A percentile compares a stretch with the other conserved stretches of the same genome.
These are phyloP conservation scores for Globisporangium cystogenes DNA, from an alignment of 352 stramenopile genomes.

Conservation along the genomic window DNA sequence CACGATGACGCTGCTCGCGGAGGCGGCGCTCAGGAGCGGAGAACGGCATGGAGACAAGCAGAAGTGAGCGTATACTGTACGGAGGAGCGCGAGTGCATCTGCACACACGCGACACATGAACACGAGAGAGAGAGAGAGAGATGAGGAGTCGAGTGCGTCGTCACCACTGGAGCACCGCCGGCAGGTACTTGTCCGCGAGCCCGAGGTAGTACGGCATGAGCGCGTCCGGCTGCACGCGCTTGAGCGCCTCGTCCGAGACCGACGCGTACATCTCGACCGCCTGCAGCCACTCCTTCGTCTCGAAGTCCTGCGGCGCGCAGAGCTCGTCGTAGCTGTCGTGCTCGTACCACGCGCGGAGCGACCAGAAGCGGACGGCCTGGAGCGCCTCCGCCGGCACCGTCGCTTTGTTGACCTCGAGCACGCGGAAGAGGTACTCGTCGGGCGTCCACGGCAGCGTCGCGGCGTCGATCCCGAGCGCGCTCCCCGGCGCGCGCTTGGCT, in stretches of 20 bases:
- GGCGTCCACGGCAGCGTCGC: conserved; percentile 62
- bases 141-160: no score
- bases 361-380: conserved; percentile 65
- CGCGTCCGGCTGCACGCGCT: conserved; percentile 27
- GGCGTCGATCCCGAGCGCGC: conserved; percentile 28
- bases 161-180: conserved; percentile 66
- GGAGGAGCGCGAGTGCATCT: no score
- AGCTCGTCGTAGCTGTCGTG: conserved; percentile 49
- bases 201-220: conserved; percentile 61
- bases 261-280: conserved; percentile 28
- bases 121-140: background rate
- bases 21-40: background rate
- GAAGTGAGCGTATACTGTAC: background rate
- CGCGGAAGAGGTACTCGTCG: conserved; percentile 71
- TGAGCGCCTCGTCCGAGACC: conserved; percentile 35
- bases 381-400: conserved; percentile 60
- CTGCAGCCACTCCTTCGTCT: conserved; percentile 69
- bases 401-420: conserved; percentile 59
- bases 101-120: no score
- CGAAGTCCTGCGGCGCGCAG: conserved; percentile 33
- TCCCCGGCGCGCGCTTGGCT: background rate
- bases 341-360: conserved; percentile 61
- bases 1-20: conserved; percentile 4
- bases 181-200: conserved; percentile 72
- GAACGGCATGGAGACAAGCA: background rate